Conservation (phyloP, 768 basidiomycete genomes). For the Trametes cinnabarina region DNA sequence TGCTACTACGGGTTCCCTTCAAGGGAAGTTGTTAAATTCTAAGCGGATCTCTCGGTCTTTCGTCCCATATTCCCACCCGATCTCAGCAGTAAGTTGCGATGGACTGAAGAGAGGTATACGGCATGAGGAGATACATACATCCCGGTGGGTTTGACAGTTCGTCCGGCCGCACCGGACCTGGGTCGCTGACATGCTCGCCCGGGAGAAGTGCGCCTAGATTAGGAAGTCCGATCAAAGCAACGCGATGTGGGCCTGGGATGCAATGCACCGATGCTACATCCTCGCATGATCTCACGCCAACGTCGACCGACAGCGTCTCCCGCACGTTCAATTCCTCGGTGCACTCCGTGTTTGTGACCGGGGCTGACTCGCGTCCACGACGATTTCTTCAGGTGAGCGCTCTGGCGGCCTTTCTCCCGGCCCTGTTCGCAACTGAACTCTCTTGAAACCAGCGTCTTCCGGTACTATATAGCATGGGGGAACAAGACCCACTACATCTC, state of each 20-base stretch:
- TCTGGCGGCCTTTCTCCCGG: neutral
- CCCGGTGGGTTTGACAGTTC: slow-evolving; percentile 6
- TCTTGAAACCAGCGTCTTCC: neutral
- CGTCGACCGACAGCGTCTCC: neutral
- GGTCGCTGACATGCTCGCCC: neutral
- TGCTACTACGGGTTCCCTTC: too few relatives aligned
- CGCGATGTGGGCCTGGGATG: neutral
- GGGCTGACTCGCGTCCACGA: neutral
- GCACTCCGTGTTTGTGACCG: neutral
- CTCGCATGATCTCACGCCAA: slow-evolving; percentile 3
- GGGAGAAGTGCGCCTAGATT: neutral
- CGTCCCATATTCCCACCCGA: neutral
- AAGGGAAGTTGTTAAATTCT: too few relatives aligned
- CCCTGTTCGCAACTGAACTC: neutral
- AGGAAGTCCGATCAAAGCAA: neutral
- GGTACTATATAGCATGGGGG: neutral
- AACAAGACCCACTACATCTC: neutral
- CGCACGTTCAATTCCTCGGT: slow-evolving; percentile 4
- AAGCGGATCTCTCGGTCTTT: too few relatives aligned
- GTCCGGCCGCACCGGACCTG: slow-evolving; percentile 5
- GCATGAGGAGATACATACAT: neutral
- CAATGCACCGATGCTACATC: neutral
- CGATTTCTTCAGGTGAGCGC: neutral
- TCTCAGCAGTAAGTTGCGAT: neutral
- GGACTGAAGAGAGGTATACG: neutral